phyloP scores from a whole-genome alignment of 2,329 filamentous ascomycete species.

The Aspergillus eucalypticola region DNA sequence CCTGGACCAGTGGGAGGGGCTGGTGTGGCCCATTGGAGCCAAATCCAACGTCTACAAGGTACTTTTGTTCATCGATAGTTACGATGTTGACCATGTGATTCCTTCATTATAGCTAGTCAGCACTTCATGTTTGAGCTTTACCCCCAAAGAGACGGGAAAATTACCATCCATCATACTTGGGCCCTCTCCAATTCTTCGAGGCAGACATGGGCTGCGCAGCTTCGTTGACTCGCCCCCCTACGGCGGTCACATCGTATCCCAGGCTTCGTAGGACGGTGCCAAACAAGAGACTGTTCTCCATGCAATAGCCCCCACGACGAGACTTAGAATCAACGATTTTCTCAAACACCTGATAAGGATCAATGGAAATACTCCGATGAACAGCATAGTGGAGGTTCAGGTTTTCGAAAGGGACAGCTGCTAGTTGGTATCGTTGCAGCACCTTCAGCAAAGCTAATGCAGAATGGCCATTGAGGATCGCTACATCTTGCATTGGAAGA shows the following conservation, averaged over 20 bases:
- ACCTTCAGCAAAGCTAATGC: not conserved
- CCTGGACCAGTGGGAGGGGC: not conserved
- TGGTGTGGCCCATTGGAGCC: not conserved
- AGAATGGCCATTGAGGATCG: not conserved
- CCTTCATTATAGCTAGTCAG: not conserved
- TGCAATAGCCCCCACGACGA: constrained; percentile 1
- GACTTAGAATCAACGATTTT: not conserved
- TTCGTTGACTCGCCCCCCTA: not conserved
- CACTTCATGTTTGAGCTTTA: not conserved
- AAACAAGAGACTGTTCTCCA: not conserved
- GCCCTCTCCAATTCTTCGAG: constrained; percentile 1
- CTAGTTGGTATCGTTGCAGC: not conserved
- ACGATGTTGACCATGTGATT: constrained; percentile 3
- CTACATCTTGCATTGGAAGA: not conserved
- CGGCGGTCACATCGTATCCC: not conserved
- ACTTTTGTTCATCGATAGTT: not conserved
- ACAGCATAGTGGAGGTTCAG: not conserved
- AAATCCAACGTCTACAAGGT: constrained; percentile 2
- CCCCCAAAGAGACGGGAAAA: no score
- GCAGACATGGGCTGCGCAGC: not conserved
- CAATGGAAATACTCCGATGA: not conserved
- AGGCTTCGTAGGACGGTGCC: not conserved
- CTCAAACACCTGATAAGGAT: not conserved
- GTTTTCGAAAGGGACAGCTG: not conserved
- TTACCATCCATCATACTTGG: not conserved